Evolutionary conservation across 768 basidiomycete species (phyloP).

Genomic region (Psilocybe subaeruginosa): DNA sequence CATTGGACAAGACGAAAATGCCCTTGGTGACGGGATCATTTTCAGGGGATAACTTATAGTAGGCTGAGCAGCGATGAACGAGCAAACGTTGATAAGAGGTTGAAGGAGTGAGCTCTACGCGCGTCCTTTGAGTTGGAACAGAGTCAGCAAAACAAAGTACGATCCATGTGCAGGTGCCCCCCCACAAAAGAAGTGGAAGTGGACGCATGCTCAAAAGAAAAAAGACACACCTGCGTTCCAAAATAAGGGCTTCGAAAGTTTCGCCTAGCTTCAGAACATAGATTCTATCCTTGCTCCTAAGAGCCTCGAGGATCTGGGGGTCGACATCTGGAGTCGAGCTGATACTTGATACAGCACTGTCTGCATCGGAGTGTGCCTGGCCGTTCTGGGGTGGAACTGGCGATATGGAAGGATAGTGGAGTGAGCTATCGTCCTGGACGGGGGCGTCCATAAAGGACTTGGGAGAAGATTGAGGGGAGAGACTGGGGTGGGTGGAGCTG

Average conservation of each 20-base stretch:
- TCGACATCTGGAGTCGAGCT: constrained; percentile 55
- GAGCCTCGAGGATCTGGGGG: constrained; percentile 82
- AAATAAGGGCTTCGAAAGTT: constrained; percentile 79
- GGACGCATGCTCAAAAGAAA: constrained; percentile 11
- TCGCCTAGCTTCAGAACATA: constrained; percentile 91
- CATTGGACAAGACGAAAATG: constrained; percentile 57
- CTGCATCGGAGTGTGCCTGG: constrained; percentile 19
- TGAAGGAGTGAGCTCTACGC: constrained; percentile 67
- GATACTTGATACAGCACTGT: constrained; percentile 19
- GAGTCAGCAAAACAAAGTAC: constrained; percentile 24
- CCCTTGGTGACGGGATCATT: constrained; percentile 64
- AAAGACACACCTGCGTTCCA: constrained; percentile 65
- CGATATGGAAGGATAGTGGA: constrained; percentile 24
- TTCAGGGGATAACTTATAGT: constrained; percentile 77
- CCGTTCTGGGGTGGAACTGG: constrained; percentile 13
- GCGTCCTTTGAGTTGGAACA: constrained; percentile 43
- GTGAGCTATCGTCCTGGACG: constrained; percentile 16
- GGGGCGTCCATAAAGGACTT: constrained; percentile 22
- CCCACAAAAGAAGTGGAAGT: neutral
- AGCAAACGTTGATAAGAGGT: constrained; percentile 87
- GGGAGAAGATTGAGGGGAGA: constrained; percentile 15
- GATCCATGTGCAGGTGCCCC: neutral
- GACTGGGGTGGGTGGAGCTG: constrained; percentile 17
- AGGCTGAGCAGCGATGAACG: constrained; percentile 83
- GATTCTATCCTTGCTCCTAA: constrained; percentile 85